Percentiles rank a stretch among this genome's conserved stretches.
phyloP scores from a whole-genome alignment of 2,329 filamentous ascomycete species.

The Apiospora rasikravindrae region DNA sequence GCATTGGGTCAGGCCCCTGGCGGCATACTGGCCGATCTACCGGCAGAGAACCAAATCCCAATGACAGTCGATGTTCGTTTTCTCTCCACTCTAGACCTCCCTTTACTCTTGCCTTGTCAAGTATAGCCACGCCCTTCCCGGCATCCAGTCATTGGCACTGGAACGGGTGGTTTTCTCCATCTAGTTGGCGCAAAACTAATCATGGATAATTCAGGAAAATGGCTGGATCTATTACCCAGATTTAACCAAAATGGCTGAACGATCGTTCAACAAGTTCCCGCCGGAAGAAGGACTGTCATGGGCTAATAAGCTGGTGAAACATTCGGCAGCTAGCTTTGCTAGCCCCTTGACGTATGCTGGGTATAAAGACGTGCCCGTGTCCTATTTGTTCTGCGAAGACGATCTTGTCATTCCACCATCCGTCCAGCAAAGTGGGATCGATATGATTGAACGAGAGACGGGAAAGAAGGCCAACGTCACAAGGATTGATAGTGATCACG shows the following conservation, averaged over 20 bases:
- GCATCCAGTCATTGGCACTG: too few species aligned
- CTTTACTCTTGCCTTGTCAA: too few species aligned
- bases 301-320: slow-evolving; percentile 27
- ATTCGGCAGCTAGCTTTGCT: slow-evolving; percentile 42
- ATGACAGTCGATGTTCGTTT: slow-evolving; percentile 22
- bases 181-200: slow-evolving; percentile 10
- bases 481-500: slow-evolving; percentile 42
- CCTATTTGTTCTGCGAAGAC: slow-evolving; percentile 44
- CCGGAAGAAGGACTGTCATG: slow-evolving; percentile 28
- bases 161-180: too few species aligned
- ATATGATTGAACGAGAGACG: slow-evolving; percentile 35
- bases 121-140: too few species aligned
- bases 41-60: slow-evolving; percentile 20
- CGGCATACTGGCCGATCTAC: slow-evolving; percentile 17
- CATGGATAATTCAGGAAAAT: slow-evolving; percentile 27
- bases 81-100: background rate
- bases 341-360: slow-evolving; percentile 43
- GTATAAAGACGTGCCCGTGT: slow-evolving; percentile 46
- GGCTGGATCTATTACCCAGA: slow-evolving; percentile 34
- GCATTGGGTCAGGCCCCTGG: slow-evolving; percentile 31
- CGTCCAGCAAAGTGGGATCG: slow-evolving; percentile 36
- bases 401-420: slow-evolving; percentile 40
- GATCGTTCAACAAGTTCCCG: slow-evolving; percentile 35
- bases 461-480: slow-evolving; percentile 44
- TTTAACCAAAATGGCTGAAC: slow-evolving; percentile 24